Evolutionary conservation across 2,329 filamentous ascomycete species (phyloP), one percentile per base, ranked within the genome.

Genomic region (Xylaria sp.): DNA sequence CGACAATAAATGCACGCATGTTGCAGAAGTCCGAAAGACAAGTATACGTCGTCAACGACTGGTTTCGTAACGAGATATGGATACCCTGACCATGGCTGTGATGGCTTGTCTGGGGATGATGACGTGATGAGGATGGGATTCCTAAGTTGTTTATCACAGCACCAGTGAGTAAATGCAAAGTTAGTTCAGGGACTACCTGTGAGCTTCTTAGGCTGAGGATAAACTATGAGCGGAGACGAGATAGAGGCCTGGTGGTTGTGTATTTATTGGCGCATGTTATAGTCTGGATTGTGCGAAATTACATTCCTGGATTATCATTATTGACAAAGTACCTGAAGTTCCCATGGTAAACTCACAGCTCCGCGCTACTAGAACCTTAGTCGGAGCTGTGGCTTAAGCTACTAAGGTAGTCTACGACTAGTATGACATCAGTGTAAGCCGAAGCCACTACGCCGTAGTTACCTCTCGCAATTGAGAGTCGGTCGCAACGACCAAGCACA

Each of bases 1-100:
- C 51, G 63, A 74, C 70, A 74, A 71, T 66, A 54, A 61, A 64
- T 63, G 66, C 59, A 60, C 65, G 60, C 70, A 66, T 75, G 72
- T 58, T 72, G 66, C 65, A 62, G 67, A 72, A 70, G 63, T 66
- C 61, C 70, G 63, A 66, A 57, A 51, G 59, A 71, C 58, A 65
- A 70, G 28, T 59, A 60, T 46, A 66, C 68, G 68, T 65, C 54
- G 70, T 71, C 61, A 56, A 39, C 32, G 41, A 60, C 52, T 23
- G 46, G 65, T 55, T 66, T 61, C 25, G 8, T 66, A 66, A 66
- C 34, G 59, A 58, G 63, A 57, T 59, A 70, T 57, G 68, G 50
- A 57, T 63, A 65, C 58, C 20, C 18, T 28, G 41, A 48, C 46
- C n/a, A 60, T 39, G 23, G 51, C 44, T 58, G 13, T 44, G 18